phyloP scores from a whole-genome alignment of 2,329 filamentous ascomycete species.

The Aureobasidium sp. region DNA sequence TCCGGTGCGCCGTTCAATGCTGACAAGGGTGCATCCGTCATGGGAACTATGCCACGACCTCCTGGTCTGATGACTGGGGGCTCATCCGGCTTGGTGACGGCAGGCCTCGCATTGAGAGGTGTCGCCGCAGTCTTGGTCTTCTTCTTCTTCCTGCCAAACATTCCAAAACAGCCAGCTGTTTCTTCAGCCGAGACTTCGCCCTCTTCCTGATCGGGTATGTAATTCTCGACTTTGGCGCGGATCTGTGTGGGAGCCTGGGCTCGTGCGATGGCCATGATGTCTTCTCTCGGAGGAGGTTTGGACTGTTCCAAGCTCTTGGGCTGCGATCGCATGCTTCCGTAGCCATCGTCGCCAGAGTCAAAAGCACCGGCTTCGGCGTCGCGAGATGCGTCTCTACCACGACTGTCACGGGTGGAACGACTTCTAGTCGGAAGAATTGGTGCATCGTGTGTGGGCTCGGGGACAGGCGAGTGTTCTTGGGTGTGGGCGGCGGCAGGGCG shows the following conservation, averaged over 20 bases:
- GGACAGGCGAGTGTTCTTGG: not conserved
- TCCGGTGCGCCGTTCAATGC: conserved; percentile 56
- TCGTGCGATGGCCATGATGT: not conserved
- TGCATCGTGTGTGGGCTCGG: not conserved
- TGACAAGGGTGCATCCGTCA: conserved; percentile 69
- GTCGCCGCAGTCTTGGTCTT: conserved; percentile 5
- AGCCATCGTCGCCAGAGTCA: not conserved
- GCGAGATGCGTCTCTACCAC: not conserved
- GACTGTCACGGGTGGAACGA: not conserved
- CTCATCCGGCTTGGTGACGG: conserved; percentile 11
- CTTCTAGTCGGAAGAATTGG: not conserved
- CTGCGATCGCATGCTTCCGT: conserved; percentile 1
- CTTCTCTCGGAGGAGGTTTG: not conserved
- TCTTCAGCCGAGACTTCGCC: conserved; percentile 7
- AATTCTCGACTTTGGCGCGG: conserved; percentile 1
- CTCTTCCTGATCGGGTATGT: not conserved
- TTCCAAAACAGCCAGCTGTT: conserved; percentile 26
- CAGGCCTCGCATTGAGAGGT: not conserved
- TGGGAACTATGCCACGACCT: conserved; percentile 44
- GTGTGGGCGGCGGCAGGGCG: conserved; percentile 5
- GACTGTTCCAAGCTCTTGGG: conserved; percentile 7
- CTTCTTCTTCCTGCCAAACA: conserved; percentile 29
- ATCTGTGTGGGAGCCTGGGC: not conserved
- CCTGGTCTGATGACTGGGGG: conserved; percentile 35
- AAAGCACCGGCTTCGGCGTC: not conserved